These are phyloP conservation scores for Tuber calosporum DNA, from an alignment of 495 filamentous ascomycete genomes.

Conservation along the genomic window DNA sequence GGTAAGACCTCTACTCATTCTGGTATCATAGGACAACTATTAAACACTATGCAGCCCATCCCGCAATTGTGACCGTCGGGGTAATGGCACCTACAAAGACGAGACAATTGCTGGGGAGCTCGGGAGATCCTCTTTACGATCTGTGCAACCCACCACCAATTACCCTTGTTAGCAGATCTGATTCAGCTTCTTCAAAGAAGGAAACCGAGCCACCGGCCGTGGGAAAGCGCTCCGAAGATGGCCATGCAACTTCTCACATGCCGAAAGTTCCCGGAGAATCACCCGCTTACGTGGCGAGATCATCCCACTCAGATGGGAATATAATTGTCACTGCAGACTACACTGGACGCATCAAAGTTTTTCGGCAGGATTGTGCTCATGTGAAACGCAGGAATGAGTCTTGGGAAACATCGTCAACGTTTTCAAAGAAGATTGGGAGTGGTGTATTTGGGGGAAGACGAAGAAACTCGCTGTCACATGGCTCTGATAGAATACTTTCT, in stretches of 20 bases:
- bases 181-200: conserved; percentile 46
- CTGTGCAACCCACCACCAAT: conserved; percentile 93
- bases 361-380: conserved; percentile 84
- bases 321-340: conserved; percentile 91
- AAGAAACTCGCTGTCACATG: conserved; percentile 56
- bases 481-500: conserved; percentile 76
- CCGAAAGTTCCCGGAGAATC: conserved; percentile 28
- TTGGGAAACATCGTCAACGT: conserved; percentile 66
- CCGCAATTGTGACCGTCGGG: conserved; percentile 77
- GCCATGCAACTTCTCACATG: conserved; percentile 32
- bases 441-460: conserved; percentile 57
- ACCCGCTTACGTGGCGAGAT: conserved; percentile 31
- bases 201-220: conserved; percentile 25
- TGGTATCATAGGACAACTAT: conserved; percentile 8
- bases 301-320: conserved; percentile 67
- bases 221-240: conserved; percentile 32
- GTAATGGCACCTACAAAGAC: conserved; percentile 75
- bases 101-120: conserved; percentile 65
- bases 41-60: conserved; percentile 53
- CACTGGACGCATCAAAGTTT: conserved; percentile 81
- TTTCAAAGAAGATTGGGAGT: conserved; percentile 61
- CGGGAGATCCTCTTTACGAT: conserved; percentile 89
- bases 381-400: conserved; percentile 53
- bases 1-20: conserved; percentile 22
- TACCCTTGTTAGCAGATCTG: conserved; percentile 68